Evolutionary conservation across 768 basidiomycete genomes (phyloP).

Genomic region (Kwoniella sp.): DNA sequence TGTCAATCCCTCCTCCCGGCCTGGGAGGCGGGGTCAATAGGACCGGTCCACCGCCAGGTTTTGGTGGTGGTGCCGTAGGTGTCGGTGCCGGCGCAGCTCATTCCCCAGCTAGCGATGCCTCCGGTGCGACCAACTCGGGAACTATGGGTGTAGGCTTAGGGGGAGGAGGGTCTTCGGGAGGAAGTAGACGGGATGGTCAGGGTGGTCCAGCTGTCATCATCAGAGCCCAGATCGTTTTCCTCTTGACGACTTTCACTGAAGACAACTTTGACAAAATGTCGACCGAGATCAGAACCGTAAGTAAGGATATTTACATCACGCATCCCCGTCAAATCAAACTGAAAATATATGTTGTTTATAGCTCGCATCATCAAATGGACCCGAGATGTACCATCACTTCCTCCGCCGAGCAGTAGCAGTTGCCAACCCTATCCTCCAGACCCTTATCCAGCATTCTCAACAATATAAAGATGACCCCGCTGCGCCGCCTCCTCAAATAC

Average conservation of each 20-base stretch:
- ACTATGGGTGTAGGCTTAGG: not conserved
- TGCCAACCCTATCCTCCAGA: conserved; percentile 58
- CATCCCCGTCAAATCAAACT: conserved; percentile 2
- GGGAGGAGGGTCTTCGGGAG: conserved; percentile 13
- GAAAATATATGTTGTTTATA: conserved; percentile 55
- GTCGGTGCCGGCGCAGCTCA: conserved; percentile 14
- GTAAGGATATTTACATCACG: conserved; percentile 51
- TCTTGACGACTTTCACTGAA: conserved; percentile 92
- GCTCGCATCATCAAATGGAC: conserved; percentile 95
- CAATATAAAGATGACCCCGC: conserved; percentile 50
- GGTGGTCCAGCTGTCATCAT: conserved; percentile 48
- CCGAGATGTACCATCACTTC: conserved; percentile 96
- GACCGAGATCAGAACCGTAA: conserved; percentile 87
- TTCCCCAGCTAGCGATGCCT: conserved; percentile 23
- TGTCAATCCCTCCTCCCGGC: conserved; percentile 52
- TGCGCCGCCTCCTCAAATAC: conserved; percentile 46
- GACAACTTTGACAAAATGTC: conserved; percentile 95
- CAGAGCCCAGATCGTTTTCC: conserved; percentile 88
- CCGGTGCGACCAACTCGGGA: conserved; percentile 5
- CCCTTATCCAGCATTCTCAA: conserved; percentile 43
- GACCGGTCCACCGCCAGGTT: conserved; percentile 48
- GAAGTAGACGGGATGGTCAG: conserved; percentile 27
- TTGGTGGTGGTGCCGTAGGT: conserved; percentile 29
- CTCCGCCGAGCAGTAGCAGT: conserved; percentile 92
- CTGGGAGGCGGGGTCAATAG: conserved; percentile 48